Conservation (phyloP, 140 eudicot genomes). For the Stevia rebaudiana region DNA sequence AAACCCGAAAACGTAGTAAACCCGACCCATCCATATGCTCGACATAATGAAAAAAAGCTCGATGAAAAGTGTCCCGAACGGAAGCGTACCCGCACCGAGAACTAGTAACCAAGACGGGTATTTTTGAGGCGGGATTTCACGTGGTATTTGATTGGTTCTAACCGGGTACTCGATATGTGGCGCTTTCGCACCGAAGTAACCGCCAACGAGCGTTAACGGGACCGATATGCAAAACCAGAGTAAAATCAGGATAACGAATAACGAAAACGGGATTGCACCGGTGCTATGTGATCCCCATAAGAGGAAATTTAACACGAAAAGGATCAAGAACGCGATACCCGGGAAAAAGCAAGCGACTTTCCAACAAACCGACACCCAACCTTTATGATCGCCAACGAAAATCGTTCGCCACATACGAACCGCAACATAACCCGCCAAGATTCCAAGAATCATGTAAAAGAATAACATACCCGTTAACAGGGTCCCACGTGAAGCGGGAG, state of each 20-base stretch:
- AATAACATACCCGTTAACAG: constrained; percentile 32
- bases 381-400: constrained; percentile 29
- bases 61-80: constrained; percentile 51
- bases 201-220: constrained; percentile 47
- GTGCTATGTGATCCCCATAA: constrained; percentile 51
- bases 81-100: constrained; percentile 52
- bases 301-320: constrained; percentile 33
- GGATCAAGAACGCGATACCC: constrained; percentile 37
- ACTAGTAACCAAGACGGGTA: constrained; percentile 51
- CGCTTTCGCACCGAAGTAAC: constrained; percentile 44
- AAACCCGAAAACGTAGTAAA: constrained; percentile 52
- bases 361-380: constrained; percentile 50
- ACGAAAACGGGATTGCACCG: constrained; percentile 46
- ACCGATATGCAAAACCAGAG: constrained; percentile 59
- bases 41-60: constrained; percentile 57
- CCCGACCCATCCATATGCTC: constrained; percentile 50
- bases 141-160: constrained; percentile 43
- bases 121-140: constrained; percentile 45
- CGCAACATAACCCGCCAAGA: constrained; percentile 47
- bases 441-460: constrained; percentile 43
- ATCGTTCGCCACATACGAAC: constrained; percentile 43
- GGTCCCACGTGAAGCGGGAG: constrained; percentile 57
- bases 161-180: constrained; percentile 38
- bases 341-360: constrained; percentile 47
- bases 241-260: constrained; percentile 36